Evolutionary conservation across 257 asterid species (phyloP).

Genomic region (Dorcoceras hygrometricum): DNA sequence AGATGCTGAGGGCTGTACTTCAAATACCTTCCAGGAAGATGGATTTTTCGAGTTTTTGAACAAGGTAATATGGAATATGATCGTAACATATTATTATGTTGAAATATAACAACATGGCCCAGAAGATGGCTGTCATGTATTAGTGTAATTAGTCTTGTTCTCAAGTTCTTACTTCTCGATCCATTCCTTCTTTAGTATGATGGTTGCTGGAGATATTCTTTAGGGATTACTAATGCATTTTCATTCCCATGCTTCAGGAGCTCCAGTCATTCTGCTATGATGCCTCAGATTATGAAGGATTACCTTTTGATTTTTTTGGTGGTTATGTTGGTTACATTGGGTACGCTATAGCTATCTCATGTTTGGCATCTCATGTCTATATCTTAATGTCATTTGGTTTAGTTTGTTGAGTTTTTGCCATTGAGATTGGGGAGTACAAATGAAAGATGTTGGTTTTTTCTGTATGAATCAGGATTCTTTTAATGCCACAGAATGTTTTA

Average conservation of each 20-base stretch:
- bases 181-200: neutral
- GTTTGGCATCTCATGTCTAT: neutral
- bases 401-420: neutral
- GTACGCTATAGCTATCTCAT: slow-evolving; percentile 37
- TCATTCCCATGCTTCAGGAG: slow-evolving; percentile 54
- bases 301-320: slow-evolving; percentile 90
- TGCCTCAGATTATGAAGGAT: slow-evolving; percentile 73
- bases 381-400: neutral
- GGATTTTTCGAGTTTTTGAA: slow-evolving; percentile 80
- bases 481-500: neutral
- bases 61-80: slow-evolving; percentile 41
- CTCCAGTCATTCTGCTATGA: slow-evolving; percentile 73
- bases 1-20: slow-evolving; percentile 58
- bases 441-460: neutral
- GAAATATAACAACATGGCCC: neutral
- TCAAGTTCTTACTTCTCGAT: neutral
- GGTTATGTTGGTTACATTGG: slow-evolving; percentile 97
- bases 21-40: slow-evolving; percentile 41
- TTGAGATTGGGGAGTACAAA: neutral
- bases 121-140: neutral
- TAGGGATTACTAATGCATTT: neutral
- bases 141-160: neutral
- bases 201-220: neutral
- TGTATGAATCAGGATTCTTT: neutral
- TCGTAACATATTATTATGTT: neutral